These are phyloP conservation scores for Chalciporus pseudorubinellus DNA, from an alignment of 768 basidiomycete genomes.

Conservation along the genomic window DNA sequence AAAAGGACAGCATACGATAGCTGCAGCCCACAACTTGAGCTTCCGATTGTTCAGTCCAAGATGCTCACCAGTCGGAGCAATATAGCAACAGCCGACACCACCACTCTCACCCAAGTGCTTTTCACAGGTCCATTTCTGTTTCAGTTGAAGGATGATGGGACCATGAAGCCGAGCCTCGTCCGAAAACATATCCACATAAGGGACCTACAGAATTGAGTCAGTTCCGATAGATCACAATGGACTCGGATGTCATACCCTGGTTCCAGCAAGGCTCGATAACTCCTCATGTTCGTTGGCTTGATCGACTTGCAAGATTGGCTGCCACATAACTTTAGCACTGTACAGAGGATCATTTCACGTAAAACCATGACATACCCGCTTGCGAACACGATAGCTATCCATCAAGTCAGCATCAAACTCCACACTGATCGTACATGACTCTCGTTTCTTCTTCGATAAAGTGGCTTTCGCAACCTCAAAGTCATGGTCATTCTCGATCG, in stretches of 20 bases:
- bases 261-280: no score
- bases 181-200: neutral
- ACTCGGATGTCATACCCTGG: no score
- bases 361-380: conserved; percentile 5
- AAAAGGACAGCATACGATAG: neutral
- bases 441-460: conserved; percentile 10
- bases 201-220: no score
- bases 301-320: neutral
- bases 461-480: conserved; percentile 1
- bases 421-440: conserved; percentile 5
- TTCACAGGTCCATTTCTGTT: neutral
- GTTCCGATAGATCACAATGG: no score
- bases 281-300: no score
- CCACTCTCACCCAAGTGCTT: neutral
- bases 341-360: no score
- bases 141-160: neutral
- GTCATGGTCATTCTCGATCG: conserved; percentile 8
- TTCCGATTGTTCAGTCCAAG: neutral
- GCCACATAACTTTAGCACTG: no score
- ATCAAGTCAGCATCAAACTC: conserved; percentile 24
- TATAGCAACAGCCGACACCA: neutral
- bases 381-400: conserved; percentile 20
- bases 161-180: neutral
- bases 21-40: neutral
- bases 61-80: neutral